A percentile compares a stretch with the other conserved stretches of the same genome.
Evolutionary conservation across 2,329 filamentous ascomycete genomes (phyloP).

Genomic region (Paraphoma chrysanthemicola): DNA sequence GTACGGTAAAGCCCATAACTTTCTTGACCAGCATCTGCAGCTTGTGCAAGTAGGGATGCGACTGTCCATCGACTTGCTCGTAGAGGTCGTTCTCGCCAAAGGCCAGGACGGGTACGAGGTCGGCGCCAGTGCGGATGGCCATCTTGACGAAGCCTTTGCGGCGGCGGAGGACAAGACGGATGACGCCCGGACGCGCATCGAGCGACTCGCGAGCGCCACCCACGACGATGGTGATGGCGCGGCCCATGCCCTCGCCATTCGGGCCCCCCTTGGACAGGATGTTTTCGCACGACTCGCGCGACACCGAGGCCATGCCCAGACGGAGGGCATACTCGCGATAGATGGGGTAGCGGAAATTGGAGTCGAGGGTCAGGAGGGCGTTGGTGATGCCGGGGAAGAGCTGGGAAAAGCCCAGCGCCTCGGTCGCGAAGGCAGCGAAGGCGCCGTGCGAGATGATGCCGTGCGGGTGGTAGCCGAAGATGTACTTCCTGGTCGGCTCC

Average conservation of each 20-base stretch:
- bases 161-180: constrained; percentile 80
- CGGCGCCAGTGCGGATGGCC: constrained; percentile 88
- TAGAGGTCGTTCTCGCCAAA: constrained; percentile 98
- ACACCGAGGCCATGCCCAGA: constrained; percentile 87
- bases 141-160: constrained; percentile 95
- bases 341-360: constrained; percentile 91
- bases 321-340: constrained; percentile 94
- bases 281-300: constrained; percentile 90
- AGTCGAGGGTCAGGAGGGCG: constrained; percentile 89
- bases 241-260: constrained; percentile 84
- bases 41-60: constrained; percentile 80
- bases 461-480: constrained; percentile 96
- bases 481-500: constrained; percentile 84
- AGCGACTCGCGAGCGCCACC: constrained; percentile 92
- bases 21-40: constrained; percentile 85
- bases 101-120: constrained; percentile 87
- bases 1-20: constrained; percentile 88
- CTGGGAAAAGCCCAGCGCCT: constrained; percentile 83
- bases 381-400: constrained; percentile 97
- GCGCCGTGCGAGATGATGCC: constrained; percentile 98
- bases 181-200: constrained; percentile 78
- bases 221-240: constrained; percentile 95
- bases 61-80: constrained; percentile 80
- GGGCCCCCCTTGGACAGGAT: constrained; percentile 79
- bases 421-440: constrained; percentile 88